Percentiles rank a stretch among this genome's conserved stretches.
phyloP scores from a whole-genome alignment of 257 asterid genomes.

The Solanum pimpinellifolium region DNA sequence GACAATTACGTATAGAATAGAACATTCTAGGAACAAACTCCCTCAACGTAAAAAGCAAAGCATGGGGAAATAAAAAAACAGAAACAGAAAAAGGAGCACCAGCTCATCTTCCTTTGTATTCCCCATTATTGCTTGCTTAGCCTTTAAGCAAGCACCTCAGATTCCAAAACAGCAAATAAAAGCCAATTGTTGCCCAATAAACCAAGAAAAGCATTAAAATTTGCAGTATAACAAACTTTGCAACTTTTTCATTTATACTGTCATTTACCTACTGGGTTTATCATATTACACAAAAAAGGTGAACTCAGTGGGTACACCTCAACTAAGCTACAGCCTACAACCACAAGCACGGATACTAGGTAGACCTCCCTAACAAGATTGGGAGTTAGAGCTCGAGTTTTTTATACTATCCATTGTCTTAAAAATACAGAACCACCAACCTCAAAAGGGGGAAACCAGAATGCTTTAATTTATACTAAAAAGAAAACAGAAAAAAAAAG shows the following conservation, averaged over 20 bases:
- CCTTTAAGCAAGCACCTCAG: constrained; percentile 42
- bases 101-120: neutral
- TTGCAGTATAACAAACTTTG: neutral
- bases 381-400: neutral
- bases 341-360: neutral
- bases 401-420: neutral
- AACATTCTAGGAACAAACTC: constrained; percentile 8
- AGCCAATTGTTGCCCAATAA: constrained; percentile 14
- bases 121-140: constrained; percentile 38
- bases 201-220: constrained; percentile 7
- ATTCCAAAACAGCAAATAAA: constrained; percentile 33
- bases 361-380: neutral
- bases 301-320: neutral
- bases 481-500: neutral
- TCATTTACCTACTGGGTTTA: neutral
- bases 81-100: constrained; percentile 11
- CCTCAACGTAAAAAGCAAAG: constrained; percentile 13
- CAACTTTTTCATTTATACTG: neutral
- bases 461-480: neutral
- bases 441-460: neutral
- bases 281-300: neutral
- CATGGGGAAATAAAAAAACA: constrained; percentile 3
- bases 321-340: neutral
- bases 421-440: neutral
- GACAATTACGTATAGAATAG: constrained; percentile 8